Evolutionary conservation across 2,329 filamentous ascomycete species (phyloP).

Genomic region (Mariannaea sp.): DNA sequence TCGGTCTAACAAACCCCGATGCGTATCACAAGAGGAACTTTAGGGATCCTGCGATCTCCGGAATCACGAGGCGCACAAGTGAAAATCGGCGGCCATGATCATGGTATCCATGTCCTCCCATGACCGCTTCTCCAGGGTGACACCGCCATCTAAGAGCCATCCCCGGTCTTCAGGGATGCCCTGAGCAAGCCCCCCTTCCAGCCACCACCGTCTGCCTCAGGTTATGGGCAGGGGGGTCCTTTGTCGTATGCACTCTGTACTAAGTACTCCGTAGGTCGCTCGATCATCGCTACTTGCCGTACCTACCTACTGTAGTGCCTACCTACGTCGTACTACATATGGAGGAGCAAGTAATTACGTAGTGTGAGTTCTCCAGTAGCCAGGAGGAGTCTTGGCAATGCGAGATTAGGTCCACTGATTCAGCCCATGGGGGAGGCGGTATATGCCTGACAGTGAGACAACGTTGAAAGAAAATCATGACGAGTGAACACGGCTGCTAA

Average conservation of each 20-base stretch:
- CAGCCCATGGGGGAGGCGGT: no score
- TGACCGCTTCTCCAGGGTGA: constrained; percentile 1
- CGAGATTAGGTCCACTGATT: neutral
- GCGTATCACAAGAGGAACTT: constrained; percentile 3
- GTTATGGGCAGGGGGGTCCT: constrained; percentile 2
- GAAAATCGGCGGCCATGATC: constrained; percentile 3
- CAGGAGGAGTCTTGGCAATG: no score
- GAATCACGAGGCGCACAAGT: constrained; percentile 2
- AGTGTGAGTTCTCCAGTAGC: no score
- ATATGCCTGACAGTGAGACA: neutral
- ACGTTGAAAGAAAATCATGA: neutral
- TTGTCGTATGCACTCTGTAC: no score
- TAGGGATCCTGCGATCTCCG: constrained; percentile 1
- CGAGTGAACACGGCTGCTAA: neutral
- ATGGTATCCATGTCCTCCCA: constrained; percentile 7
- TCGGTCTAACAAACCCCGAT: neutral
- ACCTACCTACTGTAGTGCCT: no score
- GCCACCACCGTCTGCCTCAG: constrained; percentile 18
- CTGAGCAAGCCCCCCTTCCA: constrained; percentile 8
- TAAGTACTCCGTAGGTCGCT: no score
- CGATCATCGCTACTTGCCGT: no score
- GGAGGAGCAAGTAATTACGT: no score
- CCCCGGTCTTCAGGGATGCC: neutral
- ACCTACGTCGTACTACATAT: no score
- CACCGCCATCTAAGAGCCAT: neutral